Evolutionary conservation across 192 early-diverging fungal genomes (phyloP).

Genomic region (Oehlia diaphana): DNA sequence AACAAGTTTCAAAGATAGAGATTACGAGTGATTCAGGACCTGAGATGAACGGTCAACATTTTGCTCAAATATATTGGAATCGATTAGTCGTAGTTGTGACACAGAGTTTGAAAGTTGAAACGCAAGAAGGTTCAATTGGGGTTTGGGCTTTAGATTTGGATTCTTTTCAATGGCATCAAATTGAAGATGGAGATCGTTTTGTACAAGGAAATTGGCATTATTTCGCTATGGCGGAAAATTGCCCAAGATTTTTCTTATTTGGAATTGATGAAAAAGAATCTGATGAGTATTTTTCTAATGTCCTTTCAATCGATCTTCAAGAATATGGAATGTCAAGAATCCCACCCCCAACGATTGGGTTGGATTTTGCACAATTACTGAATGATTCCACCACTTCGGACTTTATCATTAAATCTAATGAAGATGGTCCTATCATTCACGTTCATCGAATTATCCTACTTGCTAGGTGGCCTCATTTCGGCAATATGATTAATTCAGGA

Average conservation of each 20-base stretch:
- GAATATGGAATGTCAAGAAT: conserved; percentile 54
- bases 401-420: conserved; percentile 47
- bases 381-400: conserved; percentile 45
- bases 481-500: conserved; percentile 51
- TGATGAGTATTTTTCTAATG: conserved; percentile 58
- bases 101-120: conserved; percentile 37
- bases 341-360: conserved; percentile 50
- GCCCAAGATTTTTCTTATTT: conserved; percentile 53
- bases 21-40: conserved; percentile 52
- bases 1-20: conserved; percentile 47
- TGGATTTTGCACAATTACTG: conserved; percentile 49
- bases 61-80: conserved; percentile 60
- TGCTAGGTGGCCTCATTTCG: conserved; percentile 67
- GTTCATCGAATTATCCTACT: conserved; percentile 60
- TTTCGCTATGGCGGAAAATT: conserved; percentile 57
- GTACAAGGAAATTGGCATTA: conserved; percentile 55
- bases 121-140: conserved; percentile 49
- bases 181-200: conserved; percentile 30
- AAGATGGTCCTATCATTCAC: conserved; percentile 44
- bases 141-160: conserved; percentile 62
- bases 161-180: conserved; percentile 54
- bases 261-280: conserved; percentile 54
- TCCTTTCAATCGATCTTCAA: conserved; percentile 57
- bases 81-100: conserved; percentile 59
- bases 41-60: conserved; percentile 58